Percentiles rank a stretch among this genome's conserved stretches.
These are phyloP conservation scores for Tolypocladium endophyticum DNA, from an alignment of 2,329 filamentous ascomycete species.

Conservation along the genomic window DNA sequence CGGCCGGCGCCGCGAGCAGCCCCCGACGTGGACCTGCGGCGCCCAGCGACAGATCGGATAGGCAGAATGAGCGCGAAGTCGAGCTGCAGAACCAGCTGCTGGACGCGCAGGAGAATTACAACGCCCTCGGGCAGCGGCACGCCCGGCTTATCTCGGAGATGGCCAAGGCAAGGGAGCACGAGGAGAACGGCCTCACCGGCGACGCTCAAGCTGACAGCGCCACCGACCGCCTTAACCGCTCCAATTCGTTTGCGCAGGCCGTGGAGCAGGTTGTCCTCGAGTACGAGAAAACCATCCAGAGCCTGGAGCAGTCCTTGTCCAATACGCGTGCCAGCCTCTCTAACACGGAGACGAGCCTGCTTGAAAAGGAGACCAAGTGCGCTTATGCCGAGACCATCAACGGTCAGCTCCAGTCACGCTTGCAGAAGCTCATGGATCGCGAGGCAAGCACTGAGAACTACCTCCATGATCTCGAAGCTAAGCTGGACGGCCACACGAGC, in stretches of 20 bases:
- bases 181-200: constrained; percentile 48
- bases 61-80: constrained; percentile 72
- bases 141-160: constrained; percentile 93
- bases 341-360: constrained; percentile 70
- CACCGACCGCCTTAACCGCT: constrained; percentile 81
- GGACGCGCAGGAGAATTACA: constrained; percentile 92
- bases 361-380: constrained; percentile 90
- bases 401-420: constrained; percentile 72
- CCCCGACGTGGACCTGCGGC: constrained; percentile 41
- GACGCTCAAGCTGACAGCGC: constrained; percentile 61
- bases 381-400: constrained; percentile 91
- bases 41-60: constrained; percentile 62
- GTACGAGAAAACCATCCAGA: constrained; percentile 97
- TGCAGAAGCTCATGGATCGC: constrained; percentile 89
- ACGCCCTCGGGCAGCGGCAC: constrained; percentile 78
- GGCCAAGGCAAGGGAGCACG: constrained; percentile 69
- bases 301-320: constrained; percentile 80
- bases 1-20: constrained; percentile 56
- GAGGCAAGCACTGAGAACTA: constrained; percentile 89
- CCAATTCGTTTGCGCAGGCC: constrained; percentile 89
- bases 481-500: constrained; percentile 79
- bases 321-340: constrained; percentile 78
- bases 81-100: constrained; percentile 91
- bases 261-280: constrained; percentile 94
- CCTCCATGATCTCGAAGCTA: constrained; percentile 80